Base-by-base conservation (phyloP, 192 early-diverging fungal species). In the Umbelopsis sp. region DNA sequence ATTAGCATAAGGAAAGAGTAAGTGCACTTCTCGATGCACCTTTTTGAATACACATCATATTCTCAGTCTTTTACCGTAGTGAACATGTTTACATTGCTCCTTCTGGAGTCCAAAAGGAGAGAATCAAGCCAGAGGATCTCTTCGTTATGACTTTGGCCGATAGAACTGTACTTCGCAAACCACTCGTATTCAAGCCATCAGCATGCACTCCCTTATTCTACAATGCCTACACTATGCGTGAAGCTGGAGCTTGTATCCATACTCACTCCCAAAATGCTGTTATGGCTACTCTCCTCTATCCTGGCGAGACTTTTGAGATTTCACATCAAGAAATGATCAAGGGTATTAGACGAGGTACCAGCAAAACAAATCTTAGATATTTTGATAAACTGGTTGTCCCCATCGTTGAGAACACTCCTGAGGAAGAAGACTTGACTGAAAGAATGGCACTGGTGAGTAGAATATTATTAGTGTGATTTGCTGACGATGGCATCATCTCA, bases 241-340 rank as follows among this genome's bases (percentile, higher is more conserved):
- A 86, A 31, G 94, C 96, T 26, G 91, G 91, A 34, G 94, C 94
- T 4, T 97, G 96, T 84, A 96, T 98, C 76, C 96, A 98, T 77
- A 97, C 96, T 4, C 97, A 98, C 82, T 97, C 96, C 34, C 95
- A 97, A 77, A 85, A 94, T 75, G 97, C 97, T 1, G 95, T 98
- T 22, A 91, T 98, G 90, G 95, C 82, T 5, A 97, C 97, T 0
- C 77, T 98, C 75, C 77, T 98, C 45, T 95, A 85, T 69, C 59
- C 82, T 14, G 90, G 90, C 11, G 81, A 88, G 8, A 87, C 84
- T 52, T 98, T 98, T 82, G 77, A 77, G 14, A 96, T 98, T 67
- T 93, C 94, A 10, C 94, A 97, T 79, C 96, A 97, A 76, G 97
- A 98, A 76, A 98, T 98, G 97, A 98, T 98, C 83, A 98, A 98